Base-by-base conservation (phyloP, 164 flowering plant genomes). In the Chloranthus sessilifolius region DNA sequence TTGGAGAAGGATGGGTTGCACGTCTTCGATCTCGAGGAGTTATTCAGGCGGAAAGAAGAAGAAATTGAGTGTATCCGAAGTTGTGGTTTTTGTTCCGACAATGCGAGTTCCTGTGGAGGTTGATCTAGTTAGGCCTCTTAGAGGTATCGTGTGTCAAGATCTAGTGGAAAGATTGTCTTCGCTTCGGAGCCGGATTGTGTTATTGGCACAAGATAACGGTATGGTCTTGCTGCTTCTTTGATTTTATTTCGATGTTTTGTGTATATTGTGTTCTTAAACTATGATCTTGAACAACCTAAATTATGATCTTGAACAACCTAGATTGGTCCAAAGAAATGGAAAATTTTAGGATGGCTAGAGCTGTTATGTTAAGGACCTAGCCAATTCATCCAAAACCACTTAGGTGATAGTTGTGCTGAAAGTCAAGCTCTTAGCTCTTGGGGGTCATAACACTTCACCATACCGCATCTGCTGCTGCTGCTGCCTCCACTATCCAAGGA, bases 161-260 rank as follows among this genome's bases (percentile, higher is more conserved):
- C 74, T 85, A 35, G 54, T 66, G 1, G 72, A 71, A 38, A 78
- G 65, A 51, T 55, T 88, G n/a, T 47, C 65, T 2, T 51, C 73
- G 0, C 67, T 82, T 27, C 78, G 96, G 25, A 76, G 65, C 55
- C 95, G 65, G 74, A 80, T 92, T 63, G 60, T 58, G n/a, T 56
- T 81, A 3, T 58, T 91, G 3, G 84, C 95, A 0, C 74, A 79
- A 20, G 76, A 74, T 47, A 81, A 88, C 28, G 87, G 95, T 90
- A 3, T 22, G 69, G 1, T 48, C 47, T 50, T 53, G 21, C 19
- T 25, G 25, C 19, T 28, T 24, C 30, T 20, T 7, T 36, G 15
- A 15, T 33, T 33, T 31, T 31, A 3, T 34, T 35, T n/a, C 20
- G 7, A 7, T 33, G 8, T 33, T 12, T 33, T 12, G 12, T 33